These are phyloP conservation scores for Odontarrhena argentea DNA, from an alignment of 345 rosid species.

Conservation along the genomic window DNA sequence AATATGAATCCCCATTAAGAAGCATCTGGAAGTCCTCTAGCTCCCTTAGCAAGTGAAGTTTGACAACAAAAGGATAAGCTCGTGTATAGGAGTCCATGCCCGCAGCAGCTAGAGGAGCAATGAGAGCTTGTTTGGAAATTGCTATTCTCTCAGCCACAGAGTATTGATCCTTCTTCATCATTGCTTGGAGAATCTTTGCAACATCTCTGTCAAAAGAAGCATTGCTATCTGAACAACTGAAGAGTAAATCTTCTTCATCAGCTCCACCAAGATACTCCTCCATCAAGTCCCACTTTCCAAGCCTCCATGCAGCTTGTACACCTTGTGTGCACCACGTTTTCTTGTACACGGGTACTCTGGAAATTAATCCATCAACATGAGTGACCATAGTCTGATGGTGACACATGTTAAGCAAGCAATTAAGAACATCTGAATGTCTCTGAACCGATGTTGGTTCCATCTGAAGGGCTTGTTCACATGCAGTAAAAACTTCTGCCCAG, in stretches of 20 bases:
- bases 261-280: constrained; percentile 90
- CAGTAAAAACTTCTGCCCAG: constrained; percentile 94
- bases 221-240: constrained; percentile 92
- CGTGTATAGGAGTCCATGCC: constrained; percentile 97
- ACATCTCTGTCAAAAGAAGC: constrained; percentile 97
- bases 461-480: constrained; percentile 95
- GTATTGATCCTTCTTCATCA: constrained; percentile 88
- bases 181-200: constrained; percentile 87
- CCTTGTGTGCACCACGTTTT: constrained; percentile 99
- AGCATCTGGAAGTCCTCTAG: constrained; percentile 79
- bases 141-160: constrained; percentile 81
- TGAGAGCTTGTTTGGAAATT: constrained; percentile 81
- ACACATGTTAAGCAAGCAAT: constrained; percentile 93
- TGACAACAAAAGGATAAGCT: constrained; percentile 89
- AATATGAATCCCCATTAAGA: constrained; percentile 73
- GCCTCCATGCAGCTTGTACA: constrained; percentile 99
- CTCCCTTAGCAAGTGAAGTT: constrained; percentile 86
- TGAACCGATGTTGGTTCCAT: constrained; percentile 89
- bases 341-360: constrained; percentile 83
- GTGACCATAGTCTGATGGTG: constrained; percentile 99
- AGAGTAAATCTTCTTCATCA: constrained; percentile 75
- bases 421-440: constrained; percentile 92
- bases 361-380: constrained; percentile 90
- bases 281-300: constrained; percentile 97
- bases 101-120: constrained; percentile 99